These are phyloP conservation scores for Rhododendron griersonianum DNA, from an alignment of 148 eudicot genomes.

Conservation along the genomic window DNA sequence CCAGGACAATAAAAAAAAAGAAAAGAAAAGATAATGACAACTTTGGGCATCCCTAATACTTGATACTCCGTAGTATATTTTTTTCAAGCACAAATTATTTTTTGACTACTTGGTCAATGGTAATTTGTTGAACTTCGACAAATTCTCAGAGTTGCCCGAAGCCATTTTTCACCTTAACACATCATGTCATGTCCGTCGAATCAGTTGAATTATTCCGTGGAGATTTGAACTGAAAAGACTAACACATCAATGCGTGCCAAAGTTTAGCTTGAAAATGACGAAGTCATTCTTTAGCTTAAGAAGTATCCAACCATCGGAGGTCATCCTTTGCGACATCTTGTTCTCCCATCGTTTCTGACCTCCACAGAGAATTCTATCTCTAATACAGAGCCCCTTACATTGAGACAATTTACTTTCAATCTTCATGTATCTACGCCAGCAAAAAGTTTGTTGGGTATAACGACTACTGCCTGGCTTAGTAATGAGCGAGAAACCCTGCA, in stretches of 20 bases:
- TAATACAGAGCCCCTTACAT: constrained; percentile 12
- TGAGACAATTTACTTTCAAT: neutral
- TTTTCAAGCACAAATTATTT: neutral
- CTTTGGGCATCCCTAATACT: neutral
- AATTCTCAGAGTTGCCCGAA: neutral
- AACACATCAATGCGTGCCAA: no score
- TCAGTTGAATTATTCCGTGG: neutral
- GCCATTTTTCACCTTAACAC: neutral
- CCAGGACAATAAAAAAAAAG: neutral
- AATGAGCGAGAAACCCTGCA: neutral
- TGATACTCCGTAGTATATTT: no score
- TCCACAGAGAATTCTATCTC: no score
- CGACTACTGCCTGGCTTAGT: neutral
- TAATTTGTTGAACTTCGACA: neutral
- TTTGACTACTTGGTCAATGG: neutral
- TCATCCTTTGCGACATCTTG: no score
- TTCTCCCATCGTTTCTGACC: no score
- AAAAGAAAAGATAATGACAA: no score
- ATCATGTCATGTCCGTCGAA: no score
- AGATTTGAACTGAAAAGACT: no score
- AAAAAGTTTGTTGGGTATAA: neutral
- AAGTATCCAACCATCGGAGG: no score
- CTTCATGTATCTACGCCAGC: neutral
- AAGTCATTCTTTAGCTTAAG: no score
- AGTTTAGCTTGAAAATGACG: no score